Evolutionary conservation across 2,329 filamentous ascomycete species (phyloP).

Genomic region (Fusarium tanahbumbuense): DNA sequence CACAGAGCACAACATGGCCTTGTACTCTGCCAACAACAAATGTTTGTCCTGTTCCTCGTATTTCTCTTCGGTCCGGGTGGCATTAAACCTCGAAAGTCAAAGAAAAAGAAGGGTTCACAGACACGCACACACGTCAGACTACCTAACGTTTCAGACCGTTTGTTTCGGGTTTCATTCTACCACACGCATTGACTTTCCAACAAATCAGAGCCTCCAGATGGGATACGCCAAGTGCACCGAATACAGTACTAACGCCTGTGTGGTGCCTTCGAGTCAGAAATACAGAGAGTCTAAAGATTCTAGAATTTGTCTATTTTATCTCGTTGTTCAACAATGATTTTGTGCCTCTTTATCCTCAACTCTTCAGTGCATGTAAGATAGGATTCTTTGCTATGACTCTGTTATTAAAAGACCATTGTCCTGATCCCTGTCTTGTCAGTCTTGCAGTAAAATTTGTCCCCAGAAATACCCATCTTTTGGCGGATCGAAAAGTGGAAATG

Average conservation of each 20-base stretch:
- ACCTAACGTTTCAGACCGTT: slow-evolving; percentile 34
- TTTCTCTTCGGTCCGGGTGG: slow-evolving; percentile 2
- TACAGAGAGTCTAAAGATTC: not conserved
- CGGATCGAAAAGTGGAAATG: slow-evolving; percentile 36
- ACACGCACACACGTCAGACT: slow-evolving; percentile 14
- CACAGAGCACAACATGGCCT: slow-evolving; percentile 6
- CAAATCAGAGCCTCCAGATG: slow-evolving; percentile 21
- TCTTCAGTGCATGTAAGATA: not conserved
- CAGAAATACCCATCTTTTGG: slow-evolving; percentile 28
- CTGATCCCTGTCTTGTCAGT: not conserved
- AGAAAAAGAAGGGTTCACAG: not conserved
- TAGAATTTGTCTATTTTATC: not conserved
- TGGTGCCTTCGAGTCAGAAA: slow-evolving; percentile 8
- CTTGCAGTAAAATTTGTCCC: slow-evolving; percentile 14
- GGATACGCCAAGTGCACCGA: slow-evolving; percentile 10
- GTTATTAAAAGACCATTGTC: slow-evolving; percentile 22
- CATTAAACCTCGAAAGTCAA: not conserved
- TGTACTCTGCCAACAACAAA: slow-evolving; percentile 12
- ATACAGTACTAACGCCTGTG: not conserved
- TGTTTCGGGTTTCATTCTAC: slow-evolving; percentile 38
- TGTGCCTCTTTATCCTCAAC: not conserved
- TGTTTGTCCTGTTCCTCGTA: slow-evolving; percentile 20
- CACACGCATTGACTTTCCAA: slow-evolving; percentile 7
- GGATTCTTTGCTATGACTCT: not conserved
- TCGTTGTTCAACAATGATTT: not conserved